Base-by-base conservation (phyloP, 495 filamentous ascomycete genomes). In the Talaromyces wortmannii region DNA sequence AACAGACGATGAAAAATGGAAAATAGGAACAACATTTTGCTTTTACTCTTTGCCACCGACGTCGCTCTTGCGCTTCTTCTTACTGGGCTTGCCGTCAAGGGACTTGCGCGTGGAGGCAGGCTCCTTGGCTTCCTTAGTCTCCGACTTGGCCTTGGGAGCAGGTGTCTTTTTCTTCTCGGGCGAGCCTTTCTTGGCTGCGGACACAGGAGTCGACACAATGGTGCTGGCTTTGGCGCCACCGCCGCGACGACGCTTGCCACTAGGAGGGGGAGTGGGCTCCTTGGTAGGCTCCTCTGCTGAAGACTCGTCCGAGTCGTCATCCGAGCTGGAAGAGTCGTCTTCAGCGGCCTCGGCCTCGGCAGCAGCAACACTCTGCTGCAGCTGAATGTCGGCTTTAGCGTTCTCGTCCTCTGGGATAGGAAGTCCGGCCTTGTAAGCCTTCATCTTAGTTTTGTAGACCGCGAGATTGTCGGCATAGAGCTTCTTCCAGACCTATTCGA, bases 401-500 rank as follows among this genome's bases (percentile, higher is more conserved):
- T 84, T 74, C 4, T 70, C 68, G 57, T 89, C 87, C 50, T 71
- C 67, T 18, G 63, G 66, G 23, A 70, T 61, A 31, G 66, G 57
- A 50, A 67, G 63, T 31, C 66, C 69, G 33, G 72, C 73, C 75
- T 89, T 89, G 75, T 92, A 92, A 2, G 83, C 85, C 59, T 84
- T 80, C 57, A 88, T 79, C 51, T 85, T 81, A 11, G 81, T 81
- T 61, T 86, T 83, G 74, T 92, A 92, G 30, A 83, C 69, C 15
- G 83, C 83, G 46, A 90, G 82, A 63, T 92, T 92, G 69, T 87
- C 82, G 57, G 80, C 78, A 64, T 92, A 92, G 16, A 84, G 76
- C 44, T 83, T 75, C 68, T 88, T 87, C 86, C 87, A 92, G 59
- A 83, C 69, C 85, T 88, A 52, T 59, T 31, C 16, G 32, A 45